Conservation (phyloP, 352 stramenopile species). For the Phytophthora cactorum region DNA sequence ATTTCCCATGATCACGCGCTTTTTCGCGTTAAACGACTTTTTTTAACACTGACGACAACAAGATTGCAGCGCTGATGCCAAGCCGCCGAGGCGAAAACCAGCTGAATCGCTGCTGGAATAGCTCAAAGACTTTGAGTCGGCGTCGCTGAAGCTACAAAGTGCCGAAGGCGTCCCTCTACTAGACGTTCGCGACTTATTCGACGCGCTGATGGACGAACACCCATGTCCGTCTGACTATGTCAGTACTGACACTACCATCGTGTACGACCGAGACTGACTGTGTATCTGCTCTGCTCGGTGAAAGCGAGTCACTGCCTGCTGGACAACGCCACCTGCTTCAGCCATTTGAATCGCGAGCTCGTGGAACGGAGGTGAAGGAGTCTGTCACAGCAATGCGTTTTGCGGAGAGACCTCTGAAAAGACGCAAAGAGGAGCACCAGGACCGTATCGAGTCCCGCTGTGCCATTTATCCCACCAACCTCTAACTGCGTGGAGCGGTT, state of each 20-base stretch:
- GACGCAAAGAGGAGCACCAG: background rate
- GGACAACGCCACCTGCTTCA: background rate
- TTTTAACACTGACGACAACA: background rate
- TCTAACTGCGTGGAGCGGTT: background rate
- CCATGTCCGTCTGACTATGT: background rate
- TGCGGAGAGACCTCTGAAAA: background rate
- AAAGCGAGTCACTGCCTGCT: background rate
- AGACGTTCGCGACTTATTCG: conserved; percentile 1
- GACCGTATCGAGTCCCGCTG: background rate
- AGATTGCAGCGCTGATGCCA: background rate
- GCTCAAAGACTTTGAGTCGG: background rate
- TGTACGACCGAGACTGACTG: background rate
- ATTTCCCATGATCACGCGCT: background rate
- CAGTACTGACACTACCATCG: background rate
- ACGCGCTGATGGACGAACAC: background rate
- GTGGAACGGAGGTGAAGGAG: background rate
- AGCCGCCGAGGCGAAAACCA: background rate
- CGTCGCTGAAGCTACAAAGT: conserved; percentile 3
- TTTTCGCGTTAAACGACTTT: background rate
- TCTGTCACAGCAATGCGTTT: background rate
- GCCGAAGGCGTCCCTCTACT: background rate
- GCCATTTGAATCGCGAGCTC: background rate
- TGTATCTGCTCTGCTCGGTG: background rate
- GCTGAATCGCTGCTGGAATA: background rate
- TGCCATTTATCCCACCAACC: background rate